phyloP scores from a whole-genome alignment of 1,139 yeast species.

The Pichiaceae sp. region DNA sequence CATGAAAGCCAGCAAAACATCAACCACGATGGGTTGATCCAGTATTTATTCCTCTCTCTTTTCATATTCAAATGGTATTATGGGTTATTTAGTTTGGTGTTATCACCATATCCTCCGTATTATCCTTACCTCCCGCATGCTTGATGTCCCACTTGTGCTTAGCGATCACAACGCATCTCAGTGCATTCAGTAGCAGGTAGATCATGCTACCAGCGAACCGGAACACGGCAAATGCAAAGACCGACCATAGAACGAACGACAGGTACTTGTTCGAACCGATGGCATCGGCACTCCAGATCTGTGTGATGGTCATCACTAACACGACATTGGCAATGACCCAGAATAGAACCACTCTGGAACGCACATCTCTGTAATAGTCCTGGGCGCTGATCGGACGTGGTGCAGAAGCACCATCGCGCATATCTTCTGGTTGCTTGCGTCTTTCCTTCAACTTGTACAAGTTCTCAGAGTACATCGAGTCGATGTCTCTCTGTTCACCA shows the following conservation, averaged over 20 bases:
- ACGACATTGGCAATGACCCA: slow-evolving; percentile 83
- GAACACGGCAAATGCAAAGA: slow-evolving; percentile 70
- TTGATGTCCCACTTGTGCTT: slow-evolving; percentile 23
- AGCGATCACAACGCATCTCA: slow-evolving; percentile 24
- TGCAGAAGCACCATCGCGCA: slow-evolving; percentile 43
- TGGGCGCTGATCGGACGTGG: slow-evolving; percentile 45
- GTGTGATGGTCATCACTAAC: slow-evolving; percentile 78
- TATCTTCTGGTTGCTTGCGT: slow-evolving; percentile 40
- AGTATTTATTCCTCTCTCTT: neutral
- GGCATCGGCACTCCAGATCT: slow-evolving; percentile 61
- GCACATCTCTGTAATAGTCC: slow-evolving; percentile 88
- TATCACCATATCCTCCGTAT: slow-evolving; percentile 18
- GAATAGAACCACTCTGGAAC: slow-evolving; percentile 85
- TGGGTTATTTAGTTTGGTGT: slow-evolving; percentile 6
- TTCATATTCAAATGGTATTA: neutral
- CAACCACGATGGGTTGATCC: neutral
- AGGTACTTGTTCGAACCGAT: slow-evolving; percentile 67
- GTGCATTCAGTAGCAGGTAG: slow-evolving; percentile 42
- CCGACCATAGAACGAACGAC: slow-evolving; percentile 83
- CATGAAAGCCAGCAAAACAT: slow-evolving; percentile 14
- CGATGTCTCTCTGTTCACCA: slow-evolving; percentile 83
- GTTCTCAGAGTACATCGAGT: slow-evolving; percentile 75
- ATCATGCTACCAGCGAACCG: slow-evolving; percentile 73
- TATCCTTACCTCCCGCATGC: slow-evolving; percentile 10
- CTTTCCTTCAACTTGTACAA: slow-evolving; percentile 66